These are phyloP conservation scores for Xanthoceras sorbifolium DNA, from an alignment of 345 rosid genomes.

Conservation along the genomic window DNA sequence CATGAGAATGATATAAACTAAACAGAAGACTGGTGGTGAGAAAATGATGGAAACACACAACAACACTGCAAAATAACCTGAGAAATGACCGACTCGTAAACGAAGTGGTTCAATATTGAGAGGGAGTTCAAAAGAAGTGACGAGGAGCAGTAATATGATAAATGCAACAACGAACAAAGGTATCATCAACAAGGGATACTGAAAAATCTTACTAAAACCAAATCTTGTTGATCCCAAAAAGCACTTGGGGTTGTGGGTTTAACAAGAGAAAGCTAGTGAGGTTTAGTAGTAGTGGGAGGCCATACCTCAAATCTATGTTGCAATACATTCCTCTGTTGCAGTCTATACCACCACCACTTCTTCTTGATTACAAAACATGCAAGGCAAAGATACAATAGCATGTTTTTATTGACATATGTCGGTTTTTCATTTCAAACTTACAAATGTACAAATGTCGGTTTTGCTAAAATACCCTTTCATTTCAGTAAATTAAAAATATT, in stretches of 20 bases:
- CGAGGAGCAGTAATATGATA: not conserved
- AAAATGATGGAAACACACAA: not conserved
- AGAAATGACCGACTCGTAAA: not conserved
- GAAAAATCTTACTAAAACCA: not conserved
- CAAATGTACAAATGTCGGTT: too few relatives aligned
- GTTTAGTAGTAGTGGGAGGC: not conserved
- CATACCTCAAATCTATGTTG: not conserved
- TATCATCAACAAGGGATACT: not conserved
- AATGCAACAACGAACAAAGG: not conserved
- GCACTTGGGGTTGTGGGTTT: not conserved
- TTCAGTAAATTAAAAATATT: too few relatives aligned
- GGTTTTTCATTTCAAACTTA: too few relatives aligned
- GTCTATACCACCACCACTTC: too few relatives aligned
- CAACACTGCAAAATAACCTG: not conserved
- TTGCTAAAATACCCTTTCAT: too few relatives aligned
- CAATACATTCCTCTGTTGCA: not conserved
- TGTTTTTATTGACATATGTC: too few relatives aligned
- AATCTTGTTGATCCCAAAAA: not conserved
- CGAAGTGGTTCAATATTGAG: not conserved
- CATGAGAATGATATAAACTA: not conserved
- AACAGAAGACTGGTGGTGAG: not conserved
- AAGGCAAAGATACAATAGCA: too few relatives aligned
- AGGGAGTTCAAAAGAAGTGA: slow-evolving; percentile 2
- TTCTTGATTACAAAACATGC: too few relatives aligned
- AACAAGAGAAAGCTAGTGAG: not conserved